These are phyloP conservation scores for Xylaria sp. DNA, from an alignment of 2,329 filamentous ascomycete genomes.

Conservation along the genomic window DNA sequence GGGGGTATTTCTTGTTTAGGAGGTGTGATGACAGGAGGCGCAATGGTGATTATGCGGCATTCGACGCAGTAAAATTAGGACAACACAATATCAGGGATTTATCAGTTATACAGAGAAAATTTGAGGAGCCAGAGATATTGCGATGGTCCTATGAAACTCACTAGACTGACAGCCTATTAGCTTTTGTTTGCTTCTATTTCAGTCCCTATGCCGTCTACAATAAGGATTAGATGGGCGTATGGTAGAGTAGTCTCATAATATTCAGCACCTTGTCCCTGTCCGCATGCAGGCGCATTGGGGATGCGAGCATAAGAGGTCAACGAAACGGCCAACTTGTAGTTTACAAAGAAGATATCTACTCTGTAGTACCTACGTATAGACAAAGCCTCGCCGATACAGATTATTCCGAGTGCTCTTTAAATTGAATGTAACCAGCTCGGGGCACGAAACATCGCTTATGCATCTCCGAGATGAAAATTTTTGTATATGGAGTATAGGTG, in stretches of 20 bases:
- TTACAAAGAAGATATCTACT: not conserved
- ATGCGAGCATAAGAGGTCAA: not conserved
- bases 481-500: constrained; percentile 3
- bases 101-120: not conserved
- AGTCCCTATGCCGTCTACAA: not conserved
- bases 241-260: not conserved
- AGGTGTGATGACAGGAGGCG: not conserved
- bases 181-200: not conserved
- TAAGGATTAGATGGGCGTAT: not conserved
- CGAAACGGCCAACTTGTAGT: not conserved
- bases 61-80: not conserved
- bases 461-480: constrained; percentile 3
- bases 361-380: not conserved
- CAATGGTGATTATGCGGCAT: not conserved
- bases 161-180: not conserved
- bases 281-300: not conserved
- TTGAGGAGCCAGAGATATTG: not conserved
- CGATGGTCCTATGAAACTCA: not conserved
- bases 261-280: not conserved
- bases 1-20: not conserved
- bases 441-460: constrained; percentile 18
- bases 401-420: no score
- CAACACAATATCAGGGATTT: not conserved
- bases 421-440: not conserved
- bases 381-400: not conserved